Percentiles rank a stretch among this genome's conserved stretches.
Evolutionary conservation across 768 basidiomycete species (phyloP).

Genomic region (Cystobasidium onofrii): DNA sequence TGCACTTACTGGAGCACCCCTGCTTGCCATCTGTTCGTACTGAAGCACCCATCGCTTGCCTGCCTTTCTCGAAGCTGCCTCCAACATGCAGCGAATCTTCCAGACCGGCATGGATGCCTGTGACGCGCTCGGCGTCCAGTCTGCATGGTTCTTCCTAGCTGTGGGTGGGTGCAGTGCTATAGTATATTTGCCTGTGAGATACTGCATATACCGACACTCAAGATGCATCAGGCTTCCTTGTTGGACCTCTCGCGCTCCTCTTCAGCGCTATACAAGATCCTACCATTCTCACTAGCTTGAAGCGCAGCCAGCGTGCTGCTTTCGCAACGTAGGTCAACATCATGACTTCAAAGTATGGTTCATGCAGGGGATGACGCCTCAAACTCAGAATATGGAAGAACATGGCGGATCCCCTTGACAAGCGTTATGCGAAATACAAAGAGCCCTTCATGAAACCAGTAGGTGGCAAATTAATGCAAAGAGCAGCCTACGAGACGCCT

Average conservation of each 20-base stretch:
- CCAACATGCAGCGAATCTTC: background rate
- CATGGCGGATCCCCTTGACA: slow-evolving; percentile 20
- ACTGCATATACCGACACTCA: background rate
- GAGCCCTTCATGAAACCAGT: slow-evolving; percentile 17
- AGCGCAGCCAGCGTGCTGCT: slow-evolving; percentile 9
- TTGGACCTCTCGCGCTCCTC: slow-evolving; percentile 10
- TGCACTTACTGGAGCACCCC: background rate
- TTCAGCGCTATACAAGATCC: slow-evolving; percentile 5
- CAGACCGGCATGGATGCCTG: background rate
- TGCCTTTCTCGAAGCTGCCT: no score
- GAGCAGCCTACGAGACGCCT: background rate
- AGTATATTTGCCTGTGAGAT: no score
- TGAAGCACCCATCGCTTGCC: no score
- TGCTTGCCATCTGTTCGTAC: no score
- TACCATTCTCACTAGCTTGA: slow-evolving; percentile 11
- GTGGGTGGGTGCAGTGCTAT: no score
- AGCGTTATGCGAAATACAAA: slow-evolving; percentile 22
- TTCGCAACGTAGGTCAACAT: background rate
- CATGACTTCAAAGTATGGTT: no score
- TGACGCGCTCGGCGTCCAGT: background rate
- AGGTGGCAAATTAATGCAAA: background rate
- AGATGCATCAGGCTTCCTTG: background rate
- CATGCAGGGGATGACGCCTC: no score
- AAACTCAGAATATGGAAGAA: slow-evolving; percentile 12
- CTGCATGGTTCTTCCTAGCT: slow-evolving; percentile 3